Evolutionary conservation across 306 rosid species (phyloP).

Genomic region (Ceratonia siliqua): DNA sequence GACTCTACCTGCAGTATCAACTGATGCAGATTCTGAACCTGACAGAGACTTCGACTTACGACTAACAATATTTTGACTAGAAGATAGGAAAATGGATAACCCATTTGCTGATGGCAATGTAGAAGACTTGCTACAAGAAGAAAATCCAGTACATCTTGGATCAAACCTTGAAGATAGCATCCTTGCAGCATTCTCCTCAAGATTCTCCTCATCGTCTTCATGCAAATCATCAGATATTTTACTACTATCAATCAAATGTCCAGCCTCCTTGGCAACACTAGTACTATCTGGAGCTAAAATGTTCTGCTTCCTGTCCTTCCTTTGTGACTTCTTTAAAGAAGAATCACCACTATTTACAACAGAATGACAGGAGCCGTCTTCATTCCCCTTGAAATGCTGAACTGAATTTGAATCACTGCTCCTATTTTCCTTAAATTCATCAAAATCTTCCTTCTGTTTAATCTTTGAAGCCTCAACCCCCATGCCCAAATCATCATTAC

Average conservation of each 20-base stretch:
- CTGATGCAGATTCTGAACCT: conserved; percentile 61
- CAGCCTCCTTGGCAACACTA: conserved; percentile 41
- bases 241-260: conserved; percentile 33
- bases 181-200: conserved; percentile 85
- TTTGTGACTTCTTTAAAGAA: conserved; percentile 46
- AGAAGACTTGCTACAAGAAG: conserved; percentile 52
- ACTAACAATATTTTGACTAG: conserved; percentile 47
- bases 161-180: conserved; percentile 87
- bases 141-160: conserved; percentile 75
- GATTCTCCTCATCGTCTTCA: conserved; percentile 78
- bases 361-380: conserved; percentile 29
- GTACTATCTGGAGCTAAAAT: conserved; percentile 31
- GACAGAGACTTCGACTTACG: conserved; percentile 44
- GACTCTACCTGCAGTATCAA: conserved; percentile 64
- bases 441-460: conserved; percentile 27
- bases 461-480: conserved; percentile 32
- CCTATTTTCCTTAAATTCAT: conserved; percentile 41
- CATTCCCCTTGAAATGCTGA: conserved; percentile 31
- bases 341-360: conserved; percentile 47
- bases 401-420: conserved; percentile 31
- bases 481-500: conserved; percentile 38
- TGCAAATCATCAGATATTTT: conserved; percentile 38
- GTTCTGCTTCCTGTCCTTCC: conserved; percentile 46
- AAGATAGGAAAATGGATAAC: conserved; percentile 46
- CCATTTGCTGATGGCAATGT: conserved; percentile 48